Base-by-base conservation (phyloP, 2,329 filamentous ascomycete species). In the Fusarium continuum region DNA sequence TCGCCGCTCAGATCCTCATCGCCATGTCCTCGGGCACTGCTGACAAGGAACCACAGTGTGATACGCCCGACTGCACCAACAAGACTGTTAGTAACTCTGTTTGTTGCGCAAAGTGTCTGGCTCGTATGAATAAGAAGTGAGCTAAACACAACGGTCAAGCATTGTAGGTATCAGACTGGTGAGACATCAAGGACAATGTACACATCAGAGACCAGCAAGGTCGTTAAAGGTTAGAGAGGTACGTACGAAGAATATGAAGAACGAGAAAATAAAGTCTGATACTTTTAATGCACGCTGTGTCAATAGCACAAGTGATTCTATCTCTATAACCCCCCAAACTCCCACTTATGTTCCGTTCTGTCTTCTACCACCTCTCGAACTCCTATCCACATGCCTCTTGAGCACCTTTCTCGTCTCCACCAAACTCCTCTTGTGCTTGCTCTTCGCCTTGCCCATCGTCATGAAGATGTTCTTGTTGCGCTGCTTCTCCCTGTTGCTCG, bases 391-490 rank as follows among this genome's bases (percentile, higher is more conserved):
- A 77, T 98, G 94, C 3, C 88, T 91, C 74, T 86, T 89, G 66
- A 98, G 78, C 29, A 93, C 87, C 79, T 90, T 92, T 73, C 86
- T 87, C 64, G 92, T 93, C 78, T 97, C 90, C 11, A 91, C 87
- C 77, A 99, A 80, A 85, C 92, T 97, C 73, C 93, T 86, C 88
- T 97, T 97, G 73, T 95, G 90, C 84, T 98, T 99, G 68, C 85
- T 86, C 83, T 95, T 96, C 10, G 95, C 95, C 83, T 99, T 98
- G 56, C 94, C 92, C 58, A 99, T 79, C 32, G 94, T 98, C 95
- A 99, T 99, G 71, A 99, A 76, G 79, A 99, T 96, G 78, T 99
- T 99, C 91, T 99, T 99, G 85, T 92, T 92, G 69, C 94, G 84
- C 35, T 91, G 88, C 86, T 99, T 99, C 82, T 99, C 95, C 80